Conservation (phyloP, 2,329 filamentous ascomycete species). For the Malbranchea zuffiana region DNA sequence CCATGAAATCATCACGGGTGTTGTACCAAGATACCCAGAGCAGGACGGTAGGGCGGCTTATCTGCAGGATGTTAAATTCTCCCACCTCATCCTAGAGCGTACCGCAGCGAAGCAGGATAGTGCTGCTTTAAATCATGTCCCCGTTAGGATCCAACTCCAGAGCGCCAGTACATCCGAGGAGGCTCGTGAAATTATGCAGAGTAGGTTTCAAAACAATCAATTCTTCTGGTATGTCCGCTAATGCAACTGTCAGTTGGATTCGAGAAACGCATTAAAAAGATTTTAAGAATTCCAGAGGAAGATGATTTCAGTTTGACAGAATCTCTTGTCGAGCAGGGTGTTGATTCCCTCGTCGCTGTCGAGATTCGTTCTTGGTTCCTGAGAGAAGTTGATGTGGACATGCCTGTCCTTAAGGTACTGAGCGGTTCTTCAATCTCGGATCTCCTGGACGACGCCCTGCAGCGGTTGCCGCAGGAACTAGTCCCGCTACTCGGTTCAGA, state of each 20-base stretch:
- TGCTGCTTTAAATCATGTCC: too few relatives aligned
- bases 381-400: constrained; percentile 13
- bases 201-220: not conserved
- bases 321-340: constrained; percentile 12
- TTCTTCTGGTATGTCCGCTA: too few relatives aligned
- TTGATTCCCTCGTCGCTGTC: constrained; percentile 15
- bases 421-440: constrained; percentile 5
- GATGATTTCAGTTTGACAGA: too few relatives aligned
- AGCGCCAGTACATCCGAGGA: constrained; percentile 1
- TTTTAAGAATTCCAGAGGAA: constrained; percentile 24
- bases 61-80: constrained; percentile 4
- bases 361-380: constrained; percentile 15
- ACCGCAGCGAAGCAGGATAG: too few relatives aligned
- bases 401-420: constrained; percentile 13
- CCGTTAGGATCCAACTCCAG: constrained; percentile 1
- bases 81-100: not conserved
- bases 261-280: constrained; percentile 11
- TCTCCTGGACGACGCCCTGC: not conserved
- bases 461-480: constrained; percentile 2
- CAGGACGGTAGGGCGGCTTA: constrained; percentile 8
- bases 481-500: not conserved
- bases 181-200: constrained; percentile 1
- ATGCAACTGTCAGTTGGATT: constrained; percentile 7
- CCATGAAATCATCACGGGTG: constrained; percentile 7
- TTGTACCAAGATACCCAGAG: constrained; percentile 15